These are phyloP conservation scores for Flaveria ramosissima DNA, from an alignment of 129 eudicot species.

Conservation along the genomic window DNA sequence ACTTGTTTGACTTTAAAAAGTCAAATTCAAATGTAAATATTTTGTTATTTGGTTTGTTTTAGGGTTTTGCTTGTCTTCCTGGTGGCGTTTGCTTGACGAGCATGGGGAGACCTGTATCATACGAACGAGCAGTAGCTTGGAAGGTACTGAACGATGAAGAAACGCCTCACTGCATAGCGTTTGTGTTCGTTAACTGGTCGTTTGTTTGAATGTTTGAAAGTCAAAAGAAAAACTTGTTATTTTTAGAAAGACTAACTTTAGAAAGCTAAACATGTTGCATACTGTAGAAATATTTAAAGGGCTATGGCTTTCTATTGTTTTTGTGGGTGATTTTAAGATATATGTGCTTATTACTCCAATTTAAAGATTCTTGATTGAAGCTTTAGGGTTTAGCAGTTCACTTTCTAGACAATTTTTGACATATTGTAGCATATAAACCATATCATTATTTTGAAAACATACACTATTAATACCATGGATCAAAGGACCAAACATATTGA, in stretches of 20 bases:
- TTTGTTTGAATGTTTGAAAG: conserved; percentile 43
- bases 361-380: conserved; percentile 21
- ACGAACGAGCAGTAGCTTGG: conserved; percentile 86
- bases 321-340: conserved; percentile 16
- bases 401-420: neutral
- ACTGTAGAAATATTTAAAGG: conserved; percentile 16
- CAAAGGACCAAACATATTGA: too few relatives aligned
- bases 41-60: neutral
- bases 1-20: conserved; percentile 1
- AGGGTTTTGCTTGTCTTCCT: conserved; percentile 60
- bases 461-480: too few relatives aligned
- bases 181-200: conserved; percentile 87
- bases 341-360: conserved; percentile 22
- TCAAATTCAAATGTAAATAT: neutral
- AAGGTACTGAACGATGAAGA: conserved; percentile 86
- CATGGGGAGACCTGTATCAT: conserved; percentile 84
- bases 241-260: conserved; percentile 36
- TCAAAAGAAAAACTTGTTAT: conserved; percentile 19
- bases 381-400: neutral
- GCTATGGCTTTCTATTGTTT: conserved; percentile 35
- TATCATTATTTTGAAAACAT: too few relatives aligned
- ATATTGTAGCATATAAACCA: too few relatives aligned
- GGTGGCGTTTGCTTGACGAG: conserved; percentile 81
- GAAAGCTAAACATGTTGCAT: conserved; percentile 34
- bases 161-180: conserved; percentile 73